Base-by-base conservation (phyloP, 805 yeast genomes). In the Pichia heedii region DNA sequence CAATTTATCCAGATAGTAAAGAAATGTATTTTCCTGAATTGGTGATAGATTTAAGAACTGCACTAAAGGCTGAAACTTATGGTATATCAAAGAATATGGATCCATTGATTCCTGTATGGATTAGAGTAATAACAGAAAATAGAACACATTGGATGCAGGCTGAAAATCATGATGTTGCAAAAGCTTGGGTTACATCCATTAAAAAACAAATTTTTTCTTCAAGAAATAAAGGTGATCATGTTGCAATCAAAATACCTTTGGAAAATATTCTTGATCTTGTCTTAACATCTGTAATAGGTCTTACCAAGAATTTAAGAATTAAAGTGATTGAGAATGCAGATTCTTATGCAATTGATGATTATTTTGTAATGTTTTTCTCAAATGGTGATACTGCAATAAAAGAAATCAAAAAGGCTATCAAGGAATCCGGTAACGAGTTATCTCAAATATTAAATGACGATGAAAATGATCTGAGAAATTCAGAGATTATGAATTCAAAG, bases 21-120 rank as follows among this genome's bases (percentile, higher is more conserved):
- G 95, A 88, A 46, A 63, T 82, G n/a, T 87, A 88, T 60, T 88
- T 87, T 63, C 97, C 97, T 0, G 67, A 69, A 9, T 64, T 84
- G 32, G 81, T 86, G 0, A 77, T 90, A 32, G 93, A 87, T 58
- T 65, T 90, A 48, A 68, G 77, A 36, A 67, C 72, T 10, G 85
- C 89, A 4, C 55, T 74, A 9, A 63, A 73, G 32, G 86, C 82
- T 0, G 88, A 79, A 44, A 62, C 79, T 0, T 60, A 62, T 32
- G 48, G 42, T n/a, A 35, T 50, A 2, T 50, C 52, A 32, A 45
- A 49, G 37, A 35, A 50, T 40, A 16, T 50, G 45, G 42, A 52
- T 49, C 37, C 57, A 53, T 36, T 49, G 12, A 51, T 51, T 26
- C 62, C 65, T 1, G 57, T 56, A 20, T 76, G 81, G 73, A 76